Evolutionary conservation across 495 filamentous ascomycete genomes (phyloP).

Genomic region (Copromyces sp.): DNA sequence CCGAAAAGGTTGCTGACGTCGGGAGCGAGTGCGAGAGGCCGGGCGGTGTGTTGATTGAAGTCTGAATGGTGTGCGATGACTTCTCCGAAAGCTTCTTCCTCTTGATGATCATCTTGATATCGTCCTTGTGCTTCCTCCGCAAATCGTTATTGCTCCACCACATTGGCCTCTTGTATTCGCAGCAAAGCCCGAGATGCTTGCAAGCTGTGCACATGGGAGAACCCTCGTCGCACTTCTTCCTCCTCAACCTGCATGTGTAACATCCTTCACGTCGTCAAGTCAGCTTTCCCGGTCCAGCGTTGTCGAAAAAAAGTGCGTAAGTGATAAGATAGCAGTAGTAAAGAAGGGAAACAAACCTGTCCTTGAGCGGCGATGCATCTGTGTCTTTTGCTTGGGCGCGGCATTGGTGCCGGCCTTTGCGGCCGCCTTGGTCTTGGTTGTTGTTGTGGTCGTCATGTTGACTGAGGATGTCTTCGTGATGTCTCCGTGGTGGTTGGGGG

Average conservation of each 20-base stretch:
- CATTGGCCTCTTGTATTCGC: constrained; percentile 91
- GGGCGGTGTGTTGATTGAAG: constrained; percentile 54
- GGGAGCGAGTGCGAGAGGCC: constrained; percentile 73
- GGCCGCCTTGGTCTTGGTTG: constrained; percentile 44
- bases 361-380: constrained; percentile 86
- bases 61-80: constrained; percentile 47
- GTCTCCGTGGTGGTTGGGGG: constrained; percentile 44
- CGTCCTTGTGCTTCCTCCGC: constrained; percentile 78
- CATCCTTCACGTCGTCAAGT: constrained; percentile 54
- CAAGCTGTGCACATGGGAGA: constrained; percentile 80
- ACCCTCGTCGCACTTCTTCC: constrained; percentile 97
- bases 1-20: constrained; percentile 69
- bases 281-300: constrained; percentile 10
- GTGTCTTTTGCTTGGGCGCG: constrained; percentile 53
- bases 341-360: constrained; percentile 56
- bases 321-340: constrained; percentile 2
- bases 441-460: constrained; percentile 30
- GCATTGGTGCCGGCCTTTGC: constrained; percentile 40
- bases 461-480: constrained; percentile 43
- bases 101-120: constrained; percentile 95
- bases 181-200: constrained; percentile 72
- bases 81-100: constrained; percentile 90
- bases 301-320: constrained; percentile 1
- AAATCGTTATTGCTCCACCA: constrained; percentile 95
- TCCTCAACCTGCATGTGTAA: constrained; percentile 88